Percentiles rank a stretch among this genome's conserved stretches.
Conservation (phyloP, 441 rosid genomes). For the Pelargonium citronellum region DNA sequence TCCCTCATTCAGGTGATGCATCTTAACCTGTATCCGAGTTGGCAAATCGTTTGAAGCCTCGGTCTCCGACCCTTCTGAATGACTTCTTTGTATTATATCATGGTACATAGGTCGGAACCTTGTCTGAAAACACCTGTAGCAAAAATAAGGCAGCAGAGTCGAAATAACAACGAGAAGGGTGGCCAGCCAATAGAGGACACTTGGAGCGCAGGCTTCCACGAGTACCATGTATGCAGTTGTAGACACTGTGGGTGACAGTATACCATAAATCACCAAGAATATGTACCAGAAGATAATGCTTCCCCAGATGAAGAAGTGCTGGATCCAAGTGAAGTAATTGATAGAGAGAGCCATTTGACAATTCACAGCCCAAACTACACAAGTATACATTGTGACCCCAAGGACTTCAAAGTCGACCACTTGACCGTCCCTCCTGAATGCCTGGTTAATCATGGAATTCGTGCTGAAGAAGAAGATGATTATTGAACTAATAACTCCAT, state of each 20-base stretch:
- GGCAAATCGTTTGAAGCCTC: slow-evolving; percentile 34
- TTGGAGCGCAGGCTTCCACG: slow-evolving; percentile 77
- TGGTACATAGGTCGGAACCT: slow-evolving; percentile 75
- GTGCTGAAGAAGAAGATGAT: slow-evolving; percentile 74
- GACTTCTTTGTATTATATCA: slow-evolving; percentile 44
- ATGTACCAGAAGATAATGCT: slow-evolving; percentile 67
- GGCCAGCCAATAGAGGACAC: slow-evolving; percentile 70
- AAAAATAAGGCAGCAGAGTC: slow-evolving; percentile 66
- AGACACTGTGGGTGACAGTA: slow-evolving; percentile 28
- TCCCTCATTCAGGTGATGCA: slow-evolving; percentile 36
- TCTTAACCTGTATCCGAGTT: slow-evolving; percentile 33
- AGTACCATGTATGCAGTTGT: slow-evolving; percentile 79
- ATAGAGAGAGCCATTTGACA: slow-evolving; percentile 83
- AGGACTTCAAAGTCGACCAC: slow-evolving; percentile 66
- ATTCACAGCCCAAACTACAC: slow-evolving; percentile 80
- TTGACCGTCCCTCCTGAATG: slow-evolving; percentile 70
- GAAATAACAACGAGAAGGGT: slow-evolving; percentile 47
- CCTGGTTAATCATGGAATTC: slow-evolving; percentile 22
- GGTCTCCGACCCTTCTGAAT: slow-evolving; percentile 22
- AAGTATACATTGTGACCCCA: slow-evolving; percentile 82
- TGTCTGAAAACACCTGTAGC: slow-evolving; percentile 72
- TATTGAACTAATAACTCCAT: slow-evolving; percentile 50
- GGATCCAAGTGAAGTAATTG: slow-evolving; percentile 30
- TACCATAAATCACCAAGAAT: slow-evolving; percentile 77
- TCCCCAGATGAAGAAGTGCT: slow-evolving; percentile 91